Evolutionary conservation across 2,329 filamentous ascomycete genomes (phyloP).

Genomic region (Amphichorda felina): DNA sequence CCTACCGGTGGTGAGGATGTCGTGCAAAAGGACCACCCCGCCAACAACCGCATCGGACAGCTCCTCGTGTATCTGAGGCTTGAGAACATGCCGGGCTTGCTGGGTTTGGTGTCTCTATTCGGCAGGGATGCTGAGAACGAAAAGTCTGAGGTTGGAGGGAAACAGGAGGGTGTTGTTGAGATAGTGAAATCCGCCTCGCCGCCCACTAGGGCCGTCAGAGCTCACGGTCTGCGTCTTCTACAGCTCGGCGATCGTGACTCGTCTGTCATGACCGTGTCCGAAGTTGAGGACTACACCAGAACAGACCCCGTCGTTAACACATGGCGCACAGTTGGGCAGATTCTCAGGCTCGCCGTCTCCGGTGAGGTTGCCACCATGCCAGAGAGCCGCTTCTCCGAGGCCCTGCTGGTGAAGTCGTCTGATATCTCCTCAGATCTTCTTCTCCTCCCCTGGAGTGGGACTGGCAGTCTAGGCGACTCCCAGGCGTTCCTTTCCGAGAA

Average conservation of each 20-base stretch:
- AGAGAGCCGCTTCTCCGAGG: conserved; percentile 66
- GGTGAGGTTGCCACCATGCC: conserved; percentile 74
- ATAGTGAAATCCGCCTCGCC: conserved; percentile 5
- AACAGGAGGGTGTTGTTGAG: conserved; percentile 7
- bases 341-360: conserved; percentile 73
- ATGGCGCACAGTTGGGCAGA: conserved; percentile 76
- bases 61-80: conserved; percentile 12
- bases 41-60: conserved; percentile 4
- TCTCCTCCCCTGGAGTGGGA: conserved; percentile 83
- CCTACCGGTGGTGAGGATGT: not conserved
- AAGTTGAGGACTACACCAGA: conserved; percentile 59
- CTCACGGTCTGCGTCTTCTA: conserved; percentile 75
- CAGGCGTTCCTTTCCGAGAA: conserved; percentile 16
- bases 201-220: conserved; percentile 38
- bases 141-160: conserved; percentile 5
- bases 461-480: conserved; percentile 57
- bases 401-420: conserved; percentile 56
- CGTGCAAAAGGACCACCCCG: not conserved
- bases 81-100: conserved; percentile 14
- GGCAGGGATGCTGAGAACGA: conserved; percentile 34
- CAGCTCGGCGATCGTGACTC: conserved; percentile 88
- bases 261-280: conserved; percentile 87
- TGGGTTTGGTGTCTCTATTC: conserved; percentile 44
- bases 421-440: conserved; percentile 63
- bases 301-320: conserved; percentile 83